A percentile compares a stretch with the other conserved stretches of the same genome.
Conservation (phyloP, 2,329 filamentous ascomycete genomes). For the Alternaria sp. region DNA sequence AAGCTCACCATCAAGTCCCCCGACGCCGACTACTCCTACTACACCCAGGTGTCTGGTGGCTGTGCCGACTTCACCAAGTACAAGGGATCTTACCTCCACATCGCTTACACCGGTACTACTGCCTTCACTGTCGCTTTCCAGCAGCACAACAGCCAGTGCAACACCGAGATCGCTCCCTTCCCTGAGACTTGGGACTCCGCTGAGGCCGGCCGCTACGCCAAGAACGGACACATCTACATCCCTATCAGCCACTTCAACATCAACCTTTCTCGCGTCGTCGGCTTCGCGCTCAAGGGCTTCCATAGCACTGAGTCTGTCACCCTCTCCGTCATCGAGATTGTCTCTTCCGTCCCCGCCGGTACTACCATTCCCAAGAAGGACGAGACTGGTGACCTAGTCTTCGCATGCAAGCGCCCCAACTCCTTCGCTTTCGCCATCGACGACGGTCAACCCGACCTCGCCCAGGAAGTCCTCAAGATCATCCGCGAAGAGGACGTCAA, state of each 20-base stretch:
- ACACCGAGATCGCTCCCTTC: conserved; percentile 62
- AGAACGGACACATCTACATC: conserved; percentile 66
- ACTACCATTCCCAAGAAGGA: conserved; percentile 65
- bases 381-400: conserved; percentile 65
- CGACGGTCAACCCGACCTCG: conserved; percentile 67
- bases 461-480: conserved; percentile 66
- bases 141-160: conserved; percentile 69
- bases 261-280: conserved; percentile 61
- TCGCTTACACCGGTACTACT: conserved; percentile 66
- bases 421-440: conserved; percentile 76
- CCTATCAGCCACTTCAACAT: conserved; percentile 71
- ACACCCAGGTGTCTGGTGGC: conserved; percentile 62
- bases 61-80: conserved; percentile 65
- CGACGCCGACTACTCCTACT: conserved; percentile 67
- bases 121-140: conserved; percentile 70
- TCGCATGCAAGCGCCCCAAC: conserved; percentile 70
- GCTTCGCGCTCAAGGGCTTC: conserved; percentile 69
- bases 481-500: conserved; percentile 67
- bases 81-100: conserved; percentile 66
- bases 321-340: conserved; percentile 67
- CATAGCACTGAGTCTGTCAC: conserved; percentile 60
- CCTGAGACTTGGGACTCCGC: conserved; percentile 73
- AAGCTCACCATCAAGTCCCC: conserved; percentile 63
- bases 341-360: conserved; percentile 59
- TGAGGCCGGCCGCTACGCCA: conserved; percentile 66